phyloP scores from a whole-genome alignment of 805 yeast genomes.

The Candida sithepensis region DNA sequence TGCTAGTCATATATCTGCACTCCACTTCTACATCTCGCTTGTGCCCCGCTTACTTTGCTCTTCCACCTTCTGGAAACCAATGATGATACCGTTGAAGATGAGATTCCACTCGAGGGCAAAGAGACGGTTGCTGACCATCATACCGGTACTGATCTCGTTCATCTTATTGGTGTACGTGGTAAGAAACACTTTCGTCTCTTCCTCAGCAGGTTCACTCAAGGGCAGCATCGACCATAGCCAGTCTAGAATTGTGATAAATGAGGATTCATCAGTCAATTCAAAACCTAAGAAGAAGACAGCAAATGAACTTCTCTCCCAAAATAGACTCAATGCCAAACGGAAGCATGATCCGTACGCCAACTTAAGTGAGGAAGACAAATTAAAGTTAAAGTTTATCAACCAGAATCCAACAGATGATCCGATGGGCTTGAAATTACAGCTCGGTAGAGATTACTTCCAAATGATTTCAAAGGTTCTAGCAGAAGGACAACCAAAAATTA shows the following conservation, averaged over 20 bases:
- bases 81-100: not conserved
- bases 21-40: no score
- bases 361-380: slow-evolving; percentile 10
- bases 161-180: not conserved
- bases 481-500: slow-evolving; percentile 21
- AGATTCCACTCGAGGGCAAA: not conserved
- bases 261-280: not conserved
- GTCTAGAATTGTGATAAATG: slow-evolving; percentile 22
- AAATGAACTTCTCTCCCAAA: slow-evolving; percentile 13
- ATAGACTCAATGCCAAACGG: slow-evolving; percentile 1
- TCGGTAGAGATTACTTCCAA: slow-evolving; percentile 41
- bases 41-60: not conserved
- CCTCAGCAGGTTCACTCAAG: not conserved
- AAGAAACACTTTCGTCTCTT: not conserved
- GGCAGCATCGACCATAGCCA: slow-evolving; percentile 36
- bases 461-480: slow-evolving; percentile 35
- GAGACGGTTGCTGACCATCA: not conserved
- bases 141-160: not conserved
- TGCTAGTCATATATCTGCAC: no score
- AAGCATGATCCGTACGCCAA: slow-evolving; percentile 3
- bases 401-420: slow-evolving; percentile 28
- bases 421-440: slow-evolving; percentile 29
- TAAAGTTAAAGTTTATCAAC: slow-evolving; percentile 21
- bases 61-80: not conserved
- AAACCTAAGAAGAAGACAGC: slow-evolving; percentile 10